Conservation (phyloP, 257 asterid genomes). For the Penstemon barbatus region DNA sequence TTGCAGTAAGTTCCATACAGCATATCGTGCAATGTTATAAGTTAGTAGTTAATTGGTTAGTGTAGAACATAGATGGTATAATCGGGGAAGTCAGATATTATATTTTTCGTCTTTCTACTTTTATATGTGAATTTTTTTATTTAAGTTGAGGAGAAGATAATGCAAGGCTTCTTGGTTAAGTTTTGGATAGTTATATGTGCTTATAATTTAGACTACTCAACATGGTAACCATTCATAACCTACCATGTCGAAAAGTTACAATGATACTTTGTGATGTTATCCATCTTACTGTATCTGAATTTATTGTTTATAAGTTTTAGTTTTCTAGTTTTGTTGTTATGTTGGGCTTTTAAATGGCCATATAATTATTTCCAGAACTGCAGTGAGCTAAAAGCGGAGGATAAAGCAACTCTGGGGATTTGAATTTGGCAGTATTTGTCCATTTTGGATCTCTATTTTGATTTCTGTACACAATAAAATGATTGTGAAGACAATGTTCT, state of each 20-base stretch:
- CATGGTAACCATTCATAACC: no score
- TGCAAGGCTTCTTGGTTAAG: background rate
- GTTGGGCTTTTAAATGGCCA: background rate
- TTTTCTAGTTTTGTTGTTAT: background rate
- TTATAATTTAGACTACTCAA: no score
- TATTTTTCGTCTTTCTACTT: no score
- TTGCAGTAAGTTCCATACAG: no score
- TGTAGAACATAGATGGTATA: no score
- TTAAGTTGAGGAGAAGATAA: no score
- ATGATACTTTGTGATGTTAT: background rate
- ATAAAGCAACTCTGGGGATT: slow-evolving; percentile 11
- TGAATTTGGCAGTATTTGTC: background rate
- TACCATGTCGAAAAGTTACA: background rate
- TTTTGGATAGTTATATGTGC: background rate
- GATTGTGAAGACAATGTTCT: slow-evolving; percentile 4
- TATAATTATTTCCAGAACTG: slow-evolving; percentile 3
- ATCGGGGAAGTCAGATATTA: no score
- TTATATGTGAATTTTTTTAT: no score
- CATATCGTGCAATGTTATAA: no score
- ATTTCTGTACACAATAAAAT: slow-evolving; percentile 17
- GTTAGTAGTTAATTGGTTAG: no score
- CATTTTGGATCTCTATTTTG: slow-evolving; percentile 1
- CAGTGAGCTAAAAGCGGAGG: background rate
- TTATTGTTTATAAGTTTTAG: background rate
- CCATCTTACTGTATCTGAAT: background rate